A percentile compares a stretch with the other conserved stretches of the same genome.
phyloP scores from a whole-genome alignment of 2,329 filamentous ascomycete species.

The Diaporthe batatas region DNA sequence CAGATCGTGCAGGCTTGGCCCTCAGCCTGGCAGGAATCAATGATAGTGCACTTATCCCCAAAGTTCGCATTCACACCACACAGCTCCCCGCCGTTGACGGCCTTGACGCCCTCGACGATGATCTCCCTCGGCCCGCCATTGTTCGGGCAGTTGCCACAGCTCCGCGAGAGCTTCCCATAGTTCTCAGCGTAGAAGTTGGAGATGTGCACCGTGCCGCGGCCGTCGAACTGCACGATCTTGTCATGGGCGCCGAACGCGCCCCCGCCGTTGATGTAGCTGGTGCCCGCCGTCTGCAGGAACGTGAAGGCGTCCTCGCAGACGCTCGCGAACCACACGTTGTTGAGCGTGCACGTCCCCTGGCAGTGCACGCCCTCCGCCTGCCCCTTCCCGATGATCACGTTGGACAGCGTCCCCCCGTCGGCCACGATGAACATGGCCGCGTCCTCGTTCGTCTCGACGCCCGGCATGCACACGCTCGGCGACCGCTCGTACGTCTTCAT shows the following conservation, averaged over 20 bases:
- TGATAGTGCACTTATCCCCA: slow-evolving; percentile 52
- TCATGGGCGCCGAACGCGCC: slow-evolving; percentile 53
- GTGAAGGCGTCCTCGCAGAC: slow-evolving; percentile 54
- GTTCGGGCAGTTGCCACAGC: slow-evolving; percentile 62
- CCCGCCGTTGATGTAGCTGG: slow-evolving; percentile 54
- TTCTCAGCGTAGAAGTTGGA: slow-evolving; percentile 57
- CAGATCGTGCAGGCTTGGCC: slow-evolving; percentile 11
- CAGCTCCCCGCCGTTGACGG: slow-evolving; percentile 56
- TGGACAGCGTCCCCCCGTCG: slow-evolving; percentile 62
- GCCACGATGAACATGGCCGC: slow-evolving; percentile 64
- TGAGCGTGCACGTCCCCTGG: slow-evolving; percentile 59
- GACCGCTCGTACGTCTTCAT: slow-evolving; percentile 26
- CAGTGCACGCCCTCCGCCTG: slow-evolving; percentile 64
- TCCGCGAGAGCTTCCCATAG: slow-evolving; percentile 61
- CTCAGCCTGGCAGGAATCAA: slow-evolving; percentile 44
- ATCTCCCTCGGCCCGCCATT: slow-evolving; percentile 54
- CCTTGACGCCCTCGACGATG: slow-evolving; percentile 59
- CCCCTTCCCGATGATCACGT: slow-evolving; percentile 64
- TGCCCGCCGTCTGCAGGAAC: slow-evolving; percentile 51
- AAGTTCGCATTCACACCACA: slow-evolving; percentile 64
- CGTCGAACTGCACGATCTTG: slow-evolving; percentile 56
- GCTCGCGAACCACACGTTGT: slow-evolving; percentile 51
- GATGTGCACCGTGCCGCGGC: slow-evolving; percentile 51
- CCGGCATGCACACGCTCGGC: slow-evolving; percentile 25
- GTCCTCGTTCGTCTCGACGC: slow-evolving; percentile 2